Evolutionary conservation across 164 flowering plant genomes (phyloP).

Genomic region (Magnolia kwangsiensis): DNA sequence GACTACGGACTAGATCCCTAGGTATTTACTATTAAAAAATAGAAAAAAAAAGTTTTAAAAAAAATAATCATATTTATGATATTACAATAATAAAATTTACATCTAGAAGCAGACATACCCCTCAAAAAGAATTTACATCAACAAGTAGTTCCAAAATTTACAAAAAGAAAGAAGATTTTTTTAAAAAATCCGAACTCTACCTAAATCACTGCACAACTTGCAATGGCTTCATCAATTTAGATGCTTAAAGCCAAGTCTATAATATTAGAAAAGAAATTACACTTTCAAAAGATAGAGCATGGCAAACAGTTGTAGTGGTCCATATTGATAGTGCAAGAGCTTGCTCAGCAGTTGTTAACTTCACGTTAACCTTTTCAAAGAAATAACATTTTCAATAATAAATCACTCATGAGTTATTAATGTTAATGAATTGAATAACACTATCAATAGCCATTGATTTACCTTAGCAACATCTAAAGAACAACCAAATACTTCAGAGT

Average conservation of each 20-base stretch:
- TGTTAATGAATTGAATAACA: not conserved
- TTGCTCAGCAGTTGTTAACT: conserved; percentile 85
- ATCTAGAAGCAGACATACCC: too few species aligned
- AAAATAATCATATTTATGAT: too few species aligned
- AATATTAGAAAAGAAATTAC: conserved; percentile 38
- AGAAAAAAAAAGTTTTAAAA: too few species aligned
- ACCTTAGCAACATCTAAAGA: conserved; percentile 54
- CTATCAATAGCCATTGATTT: conserved; percentile 1
- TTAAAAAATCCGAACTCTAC: too few species aligned
- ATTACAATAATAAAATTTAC: too few species aligned
- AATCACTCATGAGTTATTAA: not conserved
- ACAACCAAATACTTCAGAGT: conserved; percentile 23
- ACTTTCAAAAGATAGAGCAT: conserved; percentile 84
- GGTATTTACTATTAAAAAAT: too few species aligned
- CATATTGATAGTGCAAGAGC: conserved; percentile 75
- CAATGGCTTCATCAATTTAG: too few species aligned
- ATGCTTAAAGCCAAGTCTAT: not conserved
- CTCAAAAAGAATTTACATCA: too few species aligned
- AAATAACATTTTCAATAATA: conserved; percentile 12
- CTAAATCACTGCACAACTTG: too few species aligned
- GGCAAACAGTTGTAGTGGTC: conserved; percentile 84
- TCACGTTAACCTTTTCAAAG: conserved; percentile 44
- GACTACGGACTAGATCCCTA: too few species aligned
- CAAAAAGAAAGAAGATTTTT: too few species aligned
- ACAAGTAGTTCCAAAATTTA: too few species aligned